Evolutionary conservation across 805 yeast genomes (phyloP), one percentile per base, ranked within the genome.

Genomic region (Lipomyces anomalus): DNA sequence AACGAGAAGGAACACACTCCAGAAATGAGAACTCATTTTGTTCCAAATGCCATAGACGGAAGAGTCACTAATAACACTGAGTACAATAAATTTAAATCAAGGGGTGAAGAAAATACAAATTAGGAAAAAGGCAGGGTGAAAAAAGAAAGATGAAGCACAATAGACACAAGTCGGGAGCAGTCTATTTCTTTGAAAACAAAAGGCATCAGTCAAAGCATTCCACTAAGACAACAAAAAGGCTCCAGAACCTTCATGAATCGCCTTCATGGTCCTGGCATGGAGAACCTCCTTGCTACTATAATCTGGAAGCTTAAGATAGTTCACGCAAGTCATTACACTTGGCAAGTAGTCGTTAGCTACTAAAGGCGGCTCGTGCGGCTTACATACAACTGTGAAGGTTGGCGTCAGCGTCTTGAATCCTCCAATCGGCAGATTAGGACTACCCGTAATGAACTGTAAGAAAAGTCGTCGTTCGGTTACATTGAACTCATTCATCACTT

Each of bases 251-350:
- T 90, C 97, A 4, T 70, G 71, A 59, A 88, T 77, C 0, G 97
- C 97, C 48, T 77, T 82, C 9, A 65, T 41, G 5, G 92, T 65
- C 42, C 83, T 70, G 26, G 69, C 61, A 40, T 63, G 68, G 81
- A 92, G 73, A 1, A 84, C 64, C 16, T 71, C 79, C 47, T 72
- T 74, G 29, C 75, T 67, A 2, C 86, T 74, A 61, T 90, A 92
- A 52, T 83, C 76, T 4, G 98, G 97, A 18, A 92, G 67, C 62
- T 90, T 90, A 55, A 90, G 71, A 61, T 90, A 92, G 61, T 90
- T 90, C 2, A 95, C 97, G 69, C 98, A 90, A 0, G 98, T 90
- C 98, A 90, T 90, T 2, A 92, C 98, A 66, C 95, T 86, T 1
- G 98, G 97, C 46, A 92, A 70, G 59, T 82, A 88, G 50, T 80